Conservation (phyloP, 1,139 yeast species). For the Zygoascus sp. region DNA sequence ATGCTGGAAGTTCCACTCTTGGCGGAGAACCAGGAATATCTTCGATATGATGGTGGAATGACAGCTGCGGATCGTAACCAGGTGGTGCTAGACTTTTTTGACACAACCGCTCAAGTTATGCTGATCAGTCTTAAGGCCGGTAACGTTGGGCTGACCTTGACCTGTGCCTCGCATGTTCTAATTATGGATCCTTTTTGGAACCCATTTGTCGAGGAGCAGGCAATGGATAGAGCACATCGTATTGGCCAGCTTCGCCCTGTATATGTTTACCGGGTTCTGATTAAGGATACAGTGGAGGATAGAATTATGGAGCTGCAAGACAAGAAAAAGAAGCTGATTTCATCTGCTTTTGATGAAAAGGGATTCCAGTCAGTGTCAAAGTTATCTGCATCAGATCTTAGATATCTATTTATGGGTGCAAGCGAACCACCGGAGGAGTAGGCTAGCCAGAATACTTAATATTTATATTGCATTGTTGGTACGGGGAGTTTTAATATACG, state of each 20-base stretch:
- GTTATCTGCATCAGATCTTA: constrained; percentile 66
- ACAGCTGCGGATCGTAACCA: constrained; percentile 57
- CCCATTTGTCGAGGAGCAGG: constrained; percentile 93
- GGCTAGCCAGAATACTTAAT: background rate
- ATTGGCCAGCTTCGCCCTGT: constrained; percentile 83
- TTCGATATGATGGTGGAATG: constrained; percentile 84
- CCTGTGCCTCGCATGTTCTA: constrained; percentile 89
- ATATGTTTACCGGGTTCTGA: constrained; percentile 63
- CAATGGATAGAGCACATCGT: constrained; percentile 91
- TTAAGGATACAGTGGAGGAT: constrained; percentile 72
- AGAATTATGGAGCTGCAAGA: constrained; percentile 75
- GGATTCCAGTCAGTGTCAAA: constrained; percentile 62
- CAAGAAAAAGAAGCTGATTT: constrained; percentile 68
- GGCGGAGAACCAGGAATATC: constrained; percentile 44
- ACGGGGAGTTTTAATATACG: background rate
- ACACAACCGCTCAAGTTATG: constrained; percentile 49
- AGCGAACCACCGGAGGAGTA: background rate
- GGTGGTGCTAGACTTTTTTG: constrained; percentile 60
- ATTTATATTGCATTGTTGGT: constrained; percentile 5
- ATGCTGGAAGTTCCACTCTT: constrained; percentile 56
- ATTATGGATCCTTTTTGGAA: constrained; percentile 96
- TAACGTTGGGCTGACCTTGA: constrained; percentile 84
- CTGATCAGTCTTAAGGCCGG: constrained; percentile 84
- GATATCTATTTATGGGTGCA: constrained; percentile 52
- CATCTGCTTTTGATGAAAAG: constrained; percentile 74